Evolutionary conservation across 768 basidiomycete species (phyloP), one percentile per base, ranked within the genome.

Genomic region (Mycena epipterygia): DNA sequence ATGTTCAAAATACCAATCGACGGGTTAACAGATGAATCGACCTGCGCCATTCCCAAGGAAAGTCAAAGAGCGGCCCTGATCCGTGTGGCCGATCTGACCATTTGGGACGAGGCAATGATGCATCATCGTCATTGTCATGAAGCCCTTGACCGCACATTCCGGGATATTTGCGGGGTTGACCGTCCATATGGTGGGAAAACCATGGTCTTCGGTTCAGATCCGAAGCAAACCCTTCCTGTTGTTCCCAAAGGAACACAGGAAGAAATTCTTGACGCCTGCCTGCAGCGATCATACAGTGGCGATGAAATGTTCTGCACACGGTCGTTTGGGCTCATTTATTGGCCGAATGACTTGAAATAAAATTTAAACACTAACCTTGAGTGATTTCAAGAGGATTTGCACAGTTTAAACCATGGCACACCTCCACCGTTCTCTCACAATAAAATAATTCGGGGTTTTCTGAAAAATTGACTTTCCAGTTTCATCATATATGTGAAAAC

Each of bases 1-100:
- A 29, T 42, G 8, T 57, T 57, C 56, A 57, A 57, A 29, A 57
- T 57, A 4, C 56, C 56, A 9, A 42, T 57, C 17, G 56, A 57
- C 5, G 56, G 56, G n/a, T 19, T 57, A 5, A 39, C 16, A 3
- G 51, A 52, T 3, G 51, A 33, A 9, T 30, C 29, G 5, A 6
- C 9, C 29, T 52, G 51, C 12, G 2, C 13, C 14, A 57, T 57
- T 42, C 25, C 35, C 6, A 56, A 56, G 33, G 35, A 56, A 12
- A 56, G 53, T 33, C 21, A 35, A 12, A 32, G 53, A 13, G 56
- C 56, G 12, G 56, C 8, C 5, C 16, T 57, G 3, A 39, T 57
- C 14, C 56, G 56, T 8, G 37, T 11, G 4, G 11, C 39, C 5
- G 21, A 37, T 19, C 56, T 57, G 5, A 27, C 16, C 16, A 57